Percentiles rank a stretch among this genome's conserved stretches.
phyloP scores from a whole-genome alignment of 2,329 filamentous ascomycete species.

The Fusarium praegraminearum region DNA sequence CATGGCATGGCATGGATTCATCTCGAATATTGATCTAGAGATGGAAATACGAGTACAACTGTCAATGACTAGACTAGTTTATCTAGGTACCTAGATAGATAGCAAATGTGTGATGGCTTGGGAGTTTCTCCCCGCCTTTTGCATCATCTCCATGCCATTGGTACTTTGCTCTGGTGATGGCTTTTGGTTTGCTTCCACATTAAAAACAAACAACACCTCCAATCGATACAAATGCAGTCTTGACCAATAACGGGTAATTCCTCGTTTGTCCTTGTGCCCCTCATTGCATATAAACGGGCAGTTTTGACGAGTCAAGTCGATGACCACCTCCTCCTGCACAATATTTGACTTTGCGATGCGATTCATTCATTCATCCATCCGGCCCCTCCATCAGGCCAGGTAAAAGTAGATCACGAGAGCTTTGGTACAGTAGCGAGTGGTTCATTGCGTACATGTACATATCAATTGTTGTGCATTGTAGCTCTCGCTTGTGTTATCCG shows the following conservation, averaged over 20 bases:
- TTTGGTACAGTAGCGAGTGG: neutral
- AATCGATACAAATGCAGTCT: neutral
- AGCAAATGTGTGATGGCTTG: neutral
- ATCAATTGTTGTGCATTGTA: conserved; percentile 2
- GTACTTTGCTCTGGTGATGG: conserved; percentile 20
- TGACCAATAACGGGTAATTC: conserved; percentile 21
- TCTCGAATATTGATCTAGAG: neutral
- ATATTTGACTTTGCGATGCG: conserved; percentile 18
- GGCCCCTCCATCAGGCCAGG: conserved; percentile 1
- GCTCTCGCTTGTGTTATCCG: conserved; percentile 15
- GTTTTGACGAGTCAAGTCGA: conserved; percentile 37
- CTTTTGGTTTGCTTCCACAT: conserved; percentile 8
- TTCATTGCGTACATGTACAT: neutral
- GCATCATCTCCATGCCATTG: conserved; percentile 41
- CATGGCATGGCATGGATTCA: neutral
- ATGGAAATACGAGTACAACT: neutral
- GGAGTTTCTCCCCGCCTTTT: conserved; percentile 27
- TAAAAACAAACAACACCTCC: conserved; percentile 31
- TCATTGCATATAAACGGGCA: neutral
- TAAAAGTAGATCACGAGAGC: conserved; percentile 8
- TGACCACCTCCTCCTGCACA: conserved; percentile 31
- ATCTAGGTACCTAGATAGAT: too few relatives aligned
- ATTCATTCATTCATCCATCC: conserved; percentile 22
- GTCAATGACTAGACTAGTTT: neutral
- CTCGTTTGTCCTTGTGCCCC: conserved; percentile 16